Evolutionary conservation across 1,139 yeast genomes (phyloP).

Genomic region (Geotrichum siamense): DNA sequence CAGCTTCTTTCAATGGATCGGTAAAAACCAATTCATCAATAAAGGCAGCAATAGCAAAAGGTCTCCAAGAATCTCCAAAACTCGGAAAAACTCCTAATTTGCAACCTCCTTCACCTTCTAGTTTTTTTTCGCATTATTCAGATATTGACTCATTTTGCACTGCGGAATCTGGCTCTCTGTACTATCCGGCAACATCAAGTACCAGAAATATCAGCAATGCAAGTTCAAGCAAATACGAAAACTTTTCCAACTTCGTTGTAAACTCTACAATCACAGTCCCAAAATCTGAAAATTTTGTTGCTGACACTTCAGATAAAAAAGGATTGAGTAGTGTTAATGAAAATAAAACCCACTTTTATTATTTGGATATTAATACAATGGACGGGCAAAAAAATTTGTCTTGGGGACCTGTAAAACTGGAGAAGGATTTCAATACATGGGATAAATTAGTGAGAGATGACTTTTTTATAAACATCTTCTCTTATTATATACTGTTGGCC

Average conservation of each 20-base stretch:
- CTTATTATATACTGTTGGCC: slow-evolving; percentile 7
- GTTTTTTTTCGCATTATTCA: background rate
- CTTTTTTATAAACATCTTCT: slow-evolving; percentile 6
- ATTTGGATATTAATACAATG: slow-evolving; percentile 13
- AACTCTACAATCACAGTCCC: no score
- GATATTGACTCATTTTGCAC: background rate
- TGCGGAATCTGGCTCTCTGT: background rate
- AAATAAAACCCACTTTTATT: slow-evolving; percentile 1
- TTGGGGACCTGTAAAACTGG: slow-evolving; percentile 5
- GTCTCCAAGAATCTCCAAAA: slow-evolving; percentile 12
- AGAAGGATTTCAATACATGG: slow-evolving; percentile 3
- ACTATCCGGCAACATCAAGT: background rate
- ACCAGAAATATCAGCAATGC: background rate
- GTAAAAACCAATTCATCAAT: background rate
- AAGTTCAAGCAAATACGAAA: background rate
- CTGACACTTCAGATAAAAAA: no score
- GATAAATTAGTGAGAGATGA: slow-evolving; percentile 8
- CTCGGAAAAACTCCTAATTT: slow-evolving; percentile 14
- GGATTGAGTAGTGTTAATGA: no score
- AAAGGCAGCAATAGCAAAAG: background rate
- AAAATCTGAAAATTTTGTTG: background rate
- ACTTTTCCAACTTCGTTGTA: no score
- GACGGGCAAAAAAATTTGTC: background rate
- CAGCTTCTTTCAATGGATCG: background rate
- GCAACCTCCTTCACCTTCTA: slow-evolving; percentile 14